These are phyloP conservation scores for Pichia sp. DNA, from an alignment of 1,139 yeast species.

Conservation along the genomic window DNA sequence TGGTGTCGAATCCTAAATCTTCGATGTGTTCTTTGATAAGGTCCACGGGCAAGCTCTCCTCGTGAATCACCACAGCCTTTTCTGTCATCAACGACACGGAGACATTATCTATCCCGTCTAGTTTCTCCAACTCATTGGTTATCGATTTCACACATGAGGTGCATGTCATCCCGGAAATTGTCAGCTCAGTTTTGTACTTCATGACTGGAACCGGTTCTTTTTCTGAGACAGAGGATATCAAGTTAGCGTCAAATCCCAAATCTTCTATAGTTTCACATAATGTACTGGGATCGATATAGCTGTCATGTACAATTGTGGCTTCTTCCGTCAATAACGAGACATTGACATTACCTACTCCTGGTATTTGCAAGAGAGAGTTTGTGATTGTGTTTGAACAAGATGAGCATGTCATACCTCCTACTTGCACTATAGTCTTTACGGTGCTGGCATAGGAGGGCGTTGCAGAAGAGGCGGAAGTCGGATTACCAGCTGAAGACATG, in stretches of 20 bases:
- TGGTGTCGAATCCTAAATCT: constrained; percentile 64
- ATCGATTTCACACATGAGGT: constrained; percentile 72
- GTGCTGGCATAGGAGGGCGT: not conserved
- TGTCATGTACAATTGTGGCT: constrained; percentile 52
- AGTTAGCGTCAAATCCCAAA: constrained; percentile 58
- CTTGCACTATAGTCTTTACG: constrained; percentile 16
- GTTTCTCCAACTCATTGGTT: constrained; percentile 45
- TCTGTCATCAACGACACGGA: constrained; percentile 69
- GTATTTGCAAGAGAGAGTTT: constrained; percentile 41
- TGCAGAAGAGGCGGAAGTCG: not conserved
- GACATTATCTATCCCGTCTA: constrained; percentile 46
- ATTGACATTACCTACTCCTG: constrained; percentile 47
- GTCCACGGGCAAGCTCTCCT: constrained; percentile 32
- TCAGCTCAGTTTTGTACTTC: constrained; percentile 33
- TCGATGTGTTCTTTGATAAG: constrained; percentile 50
- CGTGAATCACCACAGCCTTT: constrained; percentile 55
- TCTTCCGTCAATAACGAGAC: constrained; percentile 75
- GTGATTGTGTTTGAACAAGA: constrained; percentile 70
- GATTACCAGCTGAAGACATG: constrained; percentile 2
- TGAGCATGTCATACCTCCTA: constrained; percentile 83
- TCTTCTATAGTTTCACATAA: constrained; percentile 57
- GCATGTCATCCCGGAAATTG: constrained; percentile 73
- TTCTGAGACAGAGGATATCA: constrained; percentile 11
- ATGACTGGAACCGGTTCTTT: not conserved
- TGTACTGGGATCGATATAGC: constrained; percentile 31